phyloP scores from a whole-genome alignment of 148 eudicot genomes.

The Silene latifolia region DNA sequence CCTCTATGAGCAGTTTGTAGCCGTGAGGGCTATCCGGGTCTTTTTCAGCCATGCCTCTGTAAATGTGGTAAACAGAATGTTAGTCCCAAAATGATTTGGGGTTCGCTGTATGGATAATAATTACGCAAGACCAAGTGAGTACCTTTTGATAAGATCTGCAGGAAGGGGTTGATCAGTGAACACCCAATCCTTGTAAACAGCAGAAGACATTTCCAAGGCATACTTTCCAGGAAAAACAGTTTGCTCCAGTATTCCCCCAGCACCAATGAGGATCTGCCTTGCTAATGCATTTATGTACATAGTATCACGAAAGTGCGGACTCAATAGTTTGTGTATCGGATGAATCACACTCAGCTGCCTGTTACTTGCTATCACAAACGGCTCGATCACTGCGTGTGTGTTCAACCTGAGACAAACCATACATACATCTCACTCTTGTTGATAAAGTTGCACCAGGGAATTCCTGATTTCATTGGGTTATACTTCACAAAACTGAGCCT shows the following conservation, averaged over 20 bases:
- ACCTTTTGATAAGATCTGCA: constrained; percentile 78
- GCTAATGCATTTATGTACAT: constrained; percentile 70
- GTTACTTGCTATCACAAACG: constrained; percentile 69
- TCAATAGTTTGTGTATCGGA: constrained; percentile 71
- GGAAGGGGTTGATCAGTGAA: constrained; percentile 86
- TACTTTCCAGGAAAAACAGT: constrained; percentile 59
- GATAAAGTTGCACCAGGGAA: neutral
- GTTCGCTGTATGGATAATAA: neutral
- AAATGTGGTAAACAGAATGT: neutral
- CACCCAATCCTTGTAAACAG: constrained; percentile 54
- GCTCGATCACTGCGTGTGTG: constrained; percentile 73
- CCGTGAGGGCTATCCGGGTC: constrained; percentile 59
- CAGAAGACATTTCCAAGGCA: constrained; percentile 58
- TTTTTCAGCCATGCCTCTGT: constrained; percentile 80
- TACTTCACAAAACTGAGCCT: too few relatives aligned
- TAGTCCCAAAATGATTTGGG: neutral
- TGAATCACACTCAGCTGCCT: constrained; percentile 80
- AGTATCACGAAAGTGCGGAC: constrained; percentile 77
- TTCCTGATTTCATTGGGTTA: too few relatives aligned
- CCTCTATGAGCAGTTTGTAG: constrained; percentile 60
- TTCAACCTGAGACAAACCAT: constrained; percentile 42
- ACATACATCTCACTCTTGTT: neutral
- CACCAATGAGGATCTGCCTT: constrained; percentile 63
- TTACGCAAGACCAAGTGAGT: neutral
- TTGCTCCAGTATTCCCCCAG: constrained; percentile 64